These are phyloP conservation scores for Aspergillus calidoustus DNA, from an alignment of 2,329 filamentous ascomycete genomes.

Conservation along the genomic window DNA sequence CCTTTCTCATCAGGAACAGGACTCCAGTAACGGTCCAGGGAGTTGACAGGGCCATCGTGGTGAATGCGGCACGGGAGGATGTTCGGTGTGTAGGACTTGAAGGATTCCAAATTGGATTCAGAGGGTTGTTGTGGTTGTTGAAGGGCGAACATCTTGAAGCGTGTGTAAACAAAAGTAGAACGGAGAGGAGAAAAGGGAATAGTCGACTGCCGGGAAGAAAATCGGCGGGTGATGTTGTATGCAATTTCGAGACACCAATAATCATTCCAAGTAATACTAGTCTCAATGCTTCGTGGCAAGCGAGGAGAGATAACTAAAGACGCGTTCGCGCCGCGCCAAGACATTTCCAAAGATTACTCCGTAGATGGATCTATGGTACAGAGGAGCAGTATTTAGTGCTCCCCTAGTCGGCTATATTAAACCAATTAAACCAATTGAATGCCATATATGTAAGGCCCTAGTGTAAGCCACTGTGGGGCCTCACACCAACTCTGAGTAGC, in stretches of 20 bases:
- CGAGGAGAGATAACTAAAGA: background rate
- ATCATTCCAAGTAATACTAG: background rate
- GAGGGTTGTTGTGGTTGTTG: conserved; percentile 34
- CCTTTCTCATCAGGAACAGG: conserved; percentile 56
- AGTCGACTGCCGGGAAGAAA: background rate
- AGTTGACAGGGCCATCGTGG: conserved; percentile 73
- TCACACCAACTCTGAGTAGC: too few relatives aligned
- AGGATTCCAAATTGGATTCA: conserved; percentile 24
- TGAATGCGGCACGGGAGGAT: conserved; percentile 81
- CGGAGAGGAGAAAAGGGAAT: background rate
- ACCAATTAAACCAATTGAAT: too few relatives aligned
- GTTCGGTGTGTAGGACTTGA: conserved; percentile 62
- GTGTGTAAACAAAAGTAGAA: background rate
- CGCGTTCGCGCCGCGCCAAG: too few relatives aligned
- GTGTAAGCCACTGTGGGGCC: too few relatives aligned
- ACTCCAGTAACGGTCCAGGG: conserved; percentile 71
- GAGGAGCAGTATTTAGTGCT: too few relatives aligned
- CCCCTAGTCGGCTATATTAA: too few relatives aligned
- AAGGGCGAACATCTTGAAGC: conserved; percentile 40
- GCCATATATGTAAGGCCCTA: too few relatives aligned
- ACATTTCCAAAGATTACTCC: too few relatives aligned
- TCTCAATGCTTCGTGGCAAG: background rate
- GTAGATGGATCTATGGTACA: too few relatives aligned
- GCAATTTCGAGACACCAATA: background rate
- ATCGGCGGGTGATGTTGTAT: background rate